Evolutionary conservation across 176 grass and related monocot species (phyloP), one percentile per base, ranked within the genome.

Genomic region (Cocos nucifera): DNA sequence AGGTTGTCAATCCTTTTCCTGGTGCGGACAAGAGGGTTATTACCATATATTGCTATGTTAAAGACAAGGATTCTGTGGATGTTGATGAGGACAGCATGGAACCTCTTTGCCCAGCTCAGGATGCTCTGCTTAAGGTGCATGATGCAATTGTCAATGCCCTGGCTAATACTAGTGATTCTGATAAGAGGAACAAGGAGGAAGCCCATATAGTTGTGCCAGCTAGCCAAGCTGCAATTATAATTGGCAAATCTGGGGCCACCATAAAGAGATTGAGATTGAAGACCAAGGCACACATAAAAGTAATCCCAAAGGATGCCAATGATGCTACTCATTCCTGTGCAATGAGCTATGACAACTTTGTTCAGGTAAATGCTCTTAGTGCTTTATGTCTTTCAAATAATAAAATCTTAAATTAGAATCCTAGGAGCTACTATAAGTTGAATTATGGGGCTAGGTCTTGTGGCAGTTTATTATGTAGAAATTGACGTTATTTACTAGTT

Each of bases 331-430:
- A 98, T 66, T 86, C 85, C 27, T 98, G 88, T 69, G 94, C 94
- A 69, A 79, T 98, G 81, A 83, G 77, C 50, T 85, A 80, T 51
- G 93, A 97, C 73, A 97, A 91, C 70, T 91, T 97, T 54, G 80
- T 98, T 80, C 82, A 83, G 84, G 94, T 98, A 93, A 73, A 35
- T 35, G 60, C 35, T 44, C 35, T 44, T 44, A 44, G 35, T 44
- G 8, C 35, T 44, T 44, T 44, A 44, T 2, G 8, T 12, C 32
- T 35, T 35, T 35, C 32, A 35, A 35, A 35, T 35, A 35, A 35
- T 35, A 35, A 35, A 44, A 44, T 44, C 35, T 14, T 44, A 44
- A 44, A 44, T 44, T 44, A 44, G 35, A 12, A 44, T 44, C 35
- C 2, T 44, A 44, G 35, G 35, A 44, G 35, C 35, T 44, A 12